Base-by-base conservation (phyloP, 2,329 filamentous ascomycete genomes). In the Thielaviopsis ethacetica region DNA sequence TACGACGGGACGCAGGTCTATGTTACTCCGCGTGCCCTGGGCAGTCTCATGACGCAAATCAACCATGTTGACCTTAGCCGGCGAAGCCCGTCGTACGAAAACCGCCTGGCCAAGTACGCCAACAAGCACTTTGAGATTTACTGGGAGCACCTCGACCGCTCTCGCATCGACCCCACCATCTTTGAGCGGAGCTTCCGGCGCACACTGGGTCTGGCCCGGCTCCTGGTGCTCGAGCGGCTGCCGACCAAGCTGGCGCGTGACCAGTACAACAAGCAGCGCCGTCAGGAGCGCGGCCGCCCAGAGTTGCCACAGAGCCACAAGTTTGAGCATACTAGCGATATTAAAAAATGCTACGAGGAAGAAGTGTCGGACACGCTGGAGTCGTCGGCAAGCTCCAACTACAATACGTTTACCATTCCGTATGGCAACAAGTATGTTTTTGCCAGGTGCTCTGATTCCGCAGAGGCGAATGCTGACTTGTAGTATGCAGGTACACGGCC, bases 31-130 rank as follows among this genome's bases (percentile, higher is more conserved):
- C 79, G 89, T 60, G 88, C 88, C 1, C 69, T 95, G 15, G 82
- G 81, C 52, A 84, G 88, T 10, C 91, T 85, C 69, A 84, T 91
- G 67, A 91, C 87, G 0, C 89, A 95, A 69, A 77, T 82, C 67
- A 94, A 95, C 65, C 84, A 83, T 2, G 77, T 94, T 61, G 89
- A 95, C 66, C 76, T 95, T 41, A 83, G 81, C 3, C 80, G 89
- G 21, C 82, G 89, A 50, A 91, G 86, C 19, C 88, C 88, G 0
- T 93, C 88, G 0, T 95, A 95, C 64, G 89, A 95, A 67, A 94
- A 88, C 64, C 83, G 89, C 10, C 76, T 94, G 13, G 88, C 86
- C 17, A 94, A 94, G 68, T 91, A 95, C 68, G 86, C 85, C 15
- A 86, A 86, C 66, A 77, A 88, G 51, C 87, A 88, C 17, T 95